Conservation (phyloP, 2,329 filamentous ascomycete genomes). For the Parasarocladium wereldwijsianum region DNA sequence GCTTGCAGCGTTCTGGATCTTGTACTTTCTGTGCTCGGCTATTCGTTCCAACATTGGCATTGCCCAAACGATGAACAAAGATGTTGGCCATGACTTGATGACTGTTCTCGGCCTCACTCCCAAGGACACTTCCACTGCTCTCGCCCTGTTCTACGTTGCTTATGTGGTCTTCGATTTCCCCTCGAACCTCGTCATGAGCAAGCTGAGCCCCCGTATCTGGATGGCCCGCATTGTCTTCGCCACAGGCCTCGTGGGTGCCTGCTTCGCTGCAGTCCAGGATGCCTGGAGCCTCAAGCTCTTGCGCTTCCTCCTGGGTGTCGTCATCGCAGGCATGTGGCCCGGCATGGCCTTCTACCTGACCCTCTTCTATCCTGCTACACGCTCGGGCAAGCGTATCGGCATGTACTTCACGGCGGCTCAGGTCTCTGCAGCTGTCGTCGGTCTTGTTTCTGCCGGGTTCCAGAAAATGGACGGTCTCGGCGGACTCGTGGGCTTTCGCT, state of each 20-base stretch:
- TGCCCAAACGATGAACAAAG: conserved; percentile 82
- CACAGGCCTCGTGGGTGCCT: conserved; percentile 70
- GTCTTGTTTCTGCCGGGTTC: conserved; percentile 79
- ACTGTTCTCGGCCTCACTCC: conserved; percentile 52
- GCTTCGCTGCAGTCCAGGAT: conserved; percentile 66
- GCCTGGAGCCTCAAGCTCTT: conserved; percentile 85
- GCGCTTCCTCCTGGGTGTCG: conserved; percentile 69
- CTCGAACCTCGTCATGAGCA: conserved; percentile 80
- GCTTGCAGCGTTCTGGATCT: conserved; percentile 64
- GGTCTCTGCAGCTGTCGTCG: conserved; percentile 77
- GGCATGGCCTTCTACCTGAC: conserved; percentile 90
- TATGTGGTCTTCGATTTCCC: conserved; percentile 85
- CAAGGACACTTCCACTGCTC: conserved; percentile 68
- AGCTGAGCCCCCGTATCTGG: conserved; percentile 73
- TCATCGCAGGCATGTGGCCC: conserved; percentile 90
- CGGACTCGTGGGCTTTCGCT: conserved; percentile 69
- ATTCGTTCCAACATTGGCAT: conserved; percentile 86
- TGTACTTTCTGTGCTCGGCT: conserved; percentile 86
- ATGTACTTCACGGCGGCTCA: conserved; percentile 83
- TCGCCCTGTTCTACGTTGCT: conserved; percentile 82
- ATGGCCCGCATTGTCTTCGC: conserved; percentile 85
- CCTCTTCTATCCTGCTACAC: conserved; percentile 77
- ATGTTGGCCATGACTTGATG: conserved; percentile 58
- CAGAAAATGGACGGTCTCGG: conserved; percentile 73
- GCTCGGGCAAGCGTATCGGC: conserved; percentile 77